A percentile compares a stretch with the other conserved stretches of the same genome.
Evolutionary conservation across 2,329 filamentous ascomycete genomes (phyloP).

Genomic region (Rasamsonia emersonii): DNA sequence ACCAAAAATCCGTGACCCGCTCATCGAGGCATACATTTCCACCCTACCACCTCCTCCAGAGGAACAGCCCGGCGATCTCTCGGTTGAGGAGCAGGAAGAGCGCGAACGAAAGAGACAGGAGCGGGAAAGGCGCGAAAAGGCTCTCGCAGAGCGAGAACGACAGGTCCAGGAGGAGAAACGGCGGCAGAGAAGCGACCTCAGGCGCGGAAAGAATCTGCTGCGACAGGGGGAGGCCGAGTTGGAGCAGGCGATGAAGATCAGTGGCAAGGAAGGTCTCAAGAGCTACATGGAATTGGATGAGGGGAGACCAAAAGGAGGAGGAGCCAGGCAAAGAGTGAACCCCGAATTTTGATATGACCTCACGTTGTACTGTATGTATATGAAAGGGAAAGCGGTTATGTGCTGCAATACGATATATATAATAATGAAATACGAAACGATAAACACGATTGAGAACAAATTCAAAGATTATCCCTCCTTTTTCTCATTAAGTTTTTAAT

Average conservation of each 20-base stretch:
- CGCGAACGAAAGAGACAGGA: slow-evolving; percentile 29
- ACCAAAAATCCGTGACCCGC: slow-evolving; percentile 28
- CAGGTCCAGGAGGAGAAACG: slow-evolving; percentile 36
- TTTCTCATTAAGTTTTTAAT: no score
- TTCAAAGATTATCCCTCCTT: no score
- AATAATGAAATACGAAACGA: no score
- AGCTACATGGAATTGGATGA: slow-evolving; percentile 28
- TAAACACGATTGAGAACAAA: no score
- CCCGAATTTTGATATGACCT: no score
- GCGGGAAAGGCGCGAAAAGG: slow-evolving; percentile 36
- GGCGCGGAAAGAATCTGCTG: slow-evolving; percentile 33
- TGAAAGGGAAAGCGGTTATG: no score
- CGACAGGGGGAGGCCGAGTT: slow-evolving; percentile 37
- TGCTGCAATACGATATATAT: no score
- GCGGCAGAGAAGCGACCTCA: slow-evolving; percentile 30
- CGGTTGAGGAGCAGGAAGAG: slow-evolving; percentile 30
- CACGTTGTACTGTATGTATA: no score
- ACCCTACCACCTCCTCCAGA: slow-evolving; percentile 33
- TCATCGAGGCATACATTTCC: slow-evolving; percentile 37
- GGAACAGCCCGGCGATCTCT: slow-evolving; percentile 18
- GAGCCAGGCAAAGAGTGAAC: no score
- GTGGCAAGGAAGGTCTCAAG: slow-evolving; percentile 32
- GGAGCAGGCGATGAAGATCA: slow-evolving; percentile 34
- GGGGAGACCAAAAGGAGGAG: no score
- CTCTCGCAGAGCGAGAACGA: slow-evolving; percentile 35